phyloP scores from a whole-genome alignment of 2,329 filamentous ascomycete genomes.

The Claviceps sp. region DNA sequence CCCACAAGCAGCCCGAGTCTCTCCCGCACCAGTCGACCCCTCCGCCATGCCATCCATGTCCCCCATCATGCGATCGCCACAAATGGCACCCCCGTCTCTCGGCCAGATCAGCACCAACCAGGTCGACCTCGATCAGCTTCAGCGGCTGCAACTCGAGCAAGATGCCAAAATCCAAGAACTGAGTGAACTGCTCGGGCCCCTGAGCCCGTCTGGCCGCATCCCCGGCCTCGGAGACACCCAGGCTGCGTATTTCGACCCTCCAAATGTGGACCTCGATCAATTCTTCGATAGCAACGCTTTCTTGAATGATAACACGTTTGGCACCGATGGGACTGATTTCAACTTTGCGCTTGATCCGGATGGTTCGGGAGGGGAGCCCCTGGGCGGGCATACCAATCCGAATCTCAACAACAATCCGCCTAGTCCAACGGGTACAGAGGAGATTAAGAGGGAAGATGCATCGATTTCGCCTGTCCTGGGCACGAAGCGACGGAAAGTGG shows the following conservation, averaged over 20 bases:
- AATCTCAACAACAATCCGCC: slow-evolving; percentile 27
- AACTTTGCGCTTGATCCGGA: slow-evolving; percentile 35
- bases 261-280: slow-evolving; percentile 36
- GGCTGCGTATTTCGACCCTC: slow-evolving; percentile 22
- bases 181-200: slow-evolving; percentile 58
- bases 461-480: slow-evolving; percentile 14
- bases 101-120: slow-evolving; percentile 55
- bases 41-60: slow-evolving; percentile 29
- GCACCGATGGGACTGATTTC: slow-evolving; percentile 32
- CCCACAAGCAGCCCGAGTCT: slow-evolving; percentile 6
- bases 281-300: slow-evolving; percentile 33
- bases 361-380: slow-evolving; percentile 3
- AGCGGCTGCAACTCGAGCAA: slow-evolving; percentile 68
- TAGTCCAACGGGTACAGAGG: slow-evolving; percentile 36
- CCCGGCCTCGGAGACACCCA: slow-evolving; percentile 47
- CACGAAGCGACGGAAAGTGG: slow-evolving; percentile 26
- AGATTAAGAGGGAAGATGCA: slow-evolving; percentile 32
- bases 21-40: slow-evolving; percentile 14
- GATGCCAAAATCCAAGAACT: slow-evolving; percentile 64
- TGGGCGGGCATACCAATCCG: slow-evolving; percentile 5
- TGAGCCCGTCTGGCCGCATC: slow-evolving; percentile 68
- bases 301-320: slow-evolving; percentile 25
- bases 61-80: slow-evolving; percentile 30
- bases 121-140: slow-evolving; percentile 64
- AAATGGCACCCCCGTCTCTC: slow-evolving; percentile 28